Evolutionary conservation across 1,139 yeast genomes (phyloP).

Genomic region (Sugiyamaella japonica): DNA sequence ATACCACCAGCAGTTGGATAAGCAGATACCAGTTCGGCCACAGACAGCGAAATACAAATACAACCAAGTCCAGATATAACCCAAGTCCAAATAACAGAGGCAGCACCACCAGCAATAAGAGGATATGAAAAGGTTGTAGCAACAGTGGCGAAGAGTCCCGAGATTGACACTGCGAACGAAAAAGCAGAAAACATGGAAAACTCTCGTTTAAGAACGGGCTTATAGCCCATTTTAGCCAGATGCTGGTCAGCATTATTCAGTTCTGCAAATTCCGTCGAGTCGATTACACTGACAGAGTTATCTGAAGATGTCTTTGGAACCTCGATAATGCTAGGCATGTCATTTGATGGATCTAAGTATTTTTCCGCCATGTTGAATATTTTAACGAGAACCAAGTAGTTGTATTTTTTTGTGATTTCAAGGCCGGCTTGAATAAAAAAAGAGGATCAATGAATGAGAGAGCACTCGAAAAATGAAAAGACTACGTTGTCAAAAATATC

Average conservation of each 20-base stretch:
- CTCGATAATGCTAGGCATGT: background rate
- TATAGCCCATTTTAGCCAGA: slow-evolving; percentile 34
- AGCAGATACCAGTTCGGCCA: slow-evolving; percentile 63
- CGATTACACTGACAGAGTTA: slow-evolving; percentile 17
- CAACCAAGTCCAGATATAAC: slow-evolving; percentile 54
- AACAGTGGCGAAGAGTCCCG: slow-evolving; percentile 58
- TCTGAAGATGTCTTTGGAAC: slow-evolving; percentile 12
- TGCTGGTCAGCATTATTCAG: slow-evolving; percentile 26
- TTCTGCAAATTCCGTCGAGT: slow-evolving; percentile 21
- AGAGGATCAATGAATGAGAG: background rate
- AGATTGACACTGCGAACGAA: slow-evolving; percentile 53
- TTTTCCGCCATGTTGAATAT: slow-evolving; percentile 12
- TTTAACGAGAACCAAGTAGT: no score
- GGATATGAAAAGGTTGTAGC: slow-evolving; percentile 53
- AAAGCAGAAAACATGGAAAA: slow-evolving; percentile 56
- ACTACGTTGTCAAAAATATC: background rate
- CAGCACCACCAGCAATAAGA: slow-evolving; percentile 52
- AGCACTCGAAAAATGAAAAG: background rate
- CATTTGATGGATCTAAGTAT: background rate
- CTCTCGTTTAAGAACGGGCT: slow-evolving; percentile 48
- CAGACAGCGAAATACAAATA: slow-evolving; percentile 51
- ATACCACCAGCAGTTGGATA: slow-evolving; percentile 74
- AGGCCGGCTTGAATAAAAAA: background rate
- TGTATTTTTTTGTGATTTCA: background rate
- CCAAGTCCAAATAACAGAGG: slow-evolving; percentile 48